Evolutionary conservation across 192 early-diverging fungal genomes (phyloP).

Genomic region (Rhizoclosmatium globosum): DNA sequence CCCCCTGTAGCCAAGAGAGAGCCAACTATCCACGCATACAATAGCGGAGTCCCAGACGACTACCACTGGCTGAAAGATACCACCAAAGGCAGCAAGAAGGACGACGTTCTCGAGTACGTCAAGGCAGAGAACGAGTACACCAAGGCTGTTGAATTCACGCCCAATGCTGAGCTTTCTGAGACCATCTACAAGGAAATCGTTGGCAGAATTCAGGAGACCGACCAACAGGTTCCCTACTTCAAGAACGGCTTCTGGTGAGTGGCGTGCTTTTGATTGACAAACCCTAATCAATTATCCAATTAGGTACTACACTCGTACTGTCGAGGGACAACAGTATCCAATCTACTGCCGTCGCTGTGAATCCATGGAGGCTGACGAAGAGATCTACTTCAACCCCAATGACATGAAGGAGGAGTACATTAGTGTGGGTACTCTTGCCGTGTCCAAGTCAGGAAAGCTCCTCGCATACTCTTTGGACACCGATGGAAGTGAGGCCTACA

Average conservation of each 20-base stretch:
- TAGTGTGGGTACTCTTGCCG: not conserved
- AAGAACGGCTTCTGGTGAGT: slow-evolving; percentile 45
- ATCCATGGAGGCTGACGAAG: slow-evolving; percentile 40
- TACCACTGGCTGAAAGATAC: slow-evolving; percentile 63
- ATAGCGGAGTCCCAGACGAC: slow-evolving; percentile 31
- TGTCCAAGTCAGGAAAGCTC: slow-evolving; percentile 44
- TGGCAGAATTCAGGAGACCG: slow-evolving; percentile 51
- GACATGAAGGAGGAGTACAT: slow-evolving; percentile 20
- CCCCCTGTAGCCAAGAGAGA: slow-evolving; percentile 53
- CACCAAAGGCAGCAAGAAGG: slow-evolving; percentile 38
- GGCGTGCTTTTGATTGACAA: not conserved
- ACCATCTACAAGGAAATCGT: slow-evolving; percentile 58
- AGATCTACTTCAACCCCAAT: slow-evolving; percentile 35
- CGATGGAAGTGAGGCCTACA: slow-evolving; percentile 51
- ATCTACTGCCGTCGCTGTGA: slow-evolving; percentile 48
- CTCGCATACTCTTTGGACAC: slow-evolving; percentile 56
- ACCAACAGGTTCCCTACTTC: slow-evolving; percentile 50
- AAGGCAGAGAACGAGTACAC: slow-evolving; percentile 55
- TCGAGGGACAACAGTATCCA: slow-evolving; percentile 58
- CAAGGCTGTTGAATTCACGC: slow-evolving; percentile 41
- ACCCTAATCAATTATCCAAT: not conserved
- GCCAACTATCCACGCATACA: slow-evolving; percentile 31
- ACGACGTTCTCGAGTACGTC: slow-evolving; percentile 52
- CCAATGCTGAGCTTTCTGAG: slow-evolving; percentile 41
- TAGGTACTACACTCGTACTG: slow-evolving; percentile 50